These are phyloP conservation scores for Rubia peregrina DNA, from an alignment of 305 asterid genomes.

Conservation along the genomic window DNA sequence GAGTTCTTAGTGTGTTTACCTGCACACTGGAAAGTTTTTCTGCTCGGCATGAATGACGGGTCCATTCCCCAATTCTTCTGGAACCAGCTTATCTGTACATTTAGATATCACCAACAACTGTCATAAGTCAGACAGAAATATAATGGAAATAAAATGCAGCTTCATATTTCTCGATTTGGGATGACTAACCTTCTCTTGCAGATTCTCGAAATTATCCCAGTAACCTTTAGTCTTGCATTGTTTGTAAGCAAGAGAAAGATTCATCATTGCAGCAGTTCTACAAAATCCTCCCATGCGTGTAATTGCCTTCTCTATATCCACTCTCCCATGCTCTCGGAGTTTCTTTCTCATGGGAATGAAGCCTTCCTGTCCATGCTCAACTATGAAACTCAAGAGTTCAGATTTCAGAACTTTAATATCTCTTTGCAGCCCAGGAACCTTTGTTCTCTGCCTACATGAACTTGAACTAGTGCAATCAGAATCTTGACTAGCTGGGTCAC, in stretches of 20 bases:
- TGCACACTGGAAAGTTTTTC: constrained; percentile 91
- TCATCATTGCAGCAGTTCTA: constrained; percentile 63
- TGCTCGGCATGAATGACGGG: constrained; percentile 83
- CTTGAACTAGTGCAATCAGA: constrained; percentile 28
- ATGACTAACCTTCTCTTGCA: constrained; percentile 75
- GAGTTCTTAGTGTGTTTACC: constrained; percentile 28
- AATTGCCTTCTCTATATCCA: constrained; percentile 89
- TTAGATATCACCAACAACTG: background rate
- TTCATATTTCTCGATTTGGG: background rate
- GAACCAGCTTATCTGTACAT: constrained; percentile 60
- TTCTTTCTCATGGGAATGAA: constrained; percentile 98
- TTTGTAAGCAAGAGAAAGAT: constrained; percentile 88
- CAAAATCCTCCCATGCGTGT: constrained; percentile 90
- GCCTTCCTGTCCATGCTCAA: constrained; percentile 85
- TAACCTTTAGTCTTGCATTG: constrained; percentile 93
- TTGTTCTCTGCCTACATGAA: constrained; percentile 56
- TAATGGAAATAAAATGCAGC: background rate
- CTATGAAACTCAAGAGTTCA: constrained; percentile 74
- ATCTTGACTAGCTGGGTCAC: constrained; percentile 23
- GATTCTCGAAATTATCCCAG: constrained; percentile 85
- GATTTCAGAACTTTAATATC: constrained; percentile 75
- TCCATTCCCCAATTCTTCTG: constrained; percentile 97
- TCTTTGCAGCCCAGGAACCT: constrained; percentile 80
- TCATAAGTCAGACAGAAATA: background rate
- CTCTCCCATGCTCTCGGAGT: constrained; percentile 64